Conservation (phyloP, 768 basidiomycete species). For the Pleurotus platypus region DNA sequence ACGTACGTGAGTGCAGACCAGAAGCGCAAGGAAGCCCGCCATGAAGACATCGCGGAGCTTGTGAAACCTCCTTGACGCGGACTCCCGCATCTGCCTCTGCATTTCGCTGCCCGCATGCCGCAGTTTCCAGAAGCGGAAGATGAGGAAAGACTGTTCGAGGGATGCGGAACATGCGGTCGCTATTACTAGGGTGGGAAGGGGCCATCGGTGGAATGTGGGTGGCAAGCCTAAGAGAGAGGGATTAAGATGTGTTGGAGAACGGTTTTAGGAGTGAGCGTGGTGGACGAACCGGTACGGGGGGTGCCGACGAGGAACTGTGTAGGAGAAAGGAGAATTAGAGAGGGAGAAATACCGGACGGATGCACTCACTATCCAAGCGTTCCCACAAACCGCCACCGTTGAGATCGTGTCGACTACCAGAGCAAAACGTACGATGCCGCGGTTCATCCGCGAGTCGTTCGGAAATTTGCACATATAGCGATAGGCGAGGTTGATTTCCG, state of each 20-base stretch:
- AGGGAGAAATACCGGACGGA: not conserved
- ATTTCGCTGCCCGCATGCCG: not conserved
- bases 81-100: no score
- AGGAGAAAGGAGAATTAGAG: not conserved
- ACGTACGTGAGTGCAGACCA: not conserved
- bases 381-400: slow-evolving; percentile 6
- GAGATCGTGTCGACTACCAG: slow-evolving; percentile 9
- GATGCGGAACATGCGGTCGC: slow-evolving; percentile 7
- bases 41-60: slow-evolving; percentile 5
- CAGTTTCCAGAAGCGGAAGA: slow-evolving; percentile 10
- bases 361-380: slow-evolving; percentile 11
- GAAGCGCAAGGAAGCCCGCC: not conserved
- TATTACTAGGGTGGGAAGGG: slow-evolving; percentile 6
- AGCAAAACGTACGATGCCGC: slow-evolving; percentile 4
- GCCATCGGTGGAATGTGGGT: slow-evolving; percentile 4
- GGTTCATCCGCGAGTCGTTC: not conserved
- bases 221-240: not conserved
- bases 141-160: slow-evolving; percentile 13
- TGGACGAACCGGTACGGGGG: no score
- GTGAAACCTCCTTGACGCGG: not conserved
- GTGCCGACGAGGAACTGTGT: not conserved
- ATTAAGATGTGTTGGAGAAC: not conserved
- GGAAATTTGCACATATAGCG: slow-evolving; percentile 7
- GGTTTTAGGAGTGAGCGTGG: no score
- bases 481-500: slow-evolving; percentile 7